These are phyloP conservation scores for Biscogniauxia marginata DNA, from an alignment of 2,329 filamentous ascomycete species.

Conservation along the genomic window DNA sequence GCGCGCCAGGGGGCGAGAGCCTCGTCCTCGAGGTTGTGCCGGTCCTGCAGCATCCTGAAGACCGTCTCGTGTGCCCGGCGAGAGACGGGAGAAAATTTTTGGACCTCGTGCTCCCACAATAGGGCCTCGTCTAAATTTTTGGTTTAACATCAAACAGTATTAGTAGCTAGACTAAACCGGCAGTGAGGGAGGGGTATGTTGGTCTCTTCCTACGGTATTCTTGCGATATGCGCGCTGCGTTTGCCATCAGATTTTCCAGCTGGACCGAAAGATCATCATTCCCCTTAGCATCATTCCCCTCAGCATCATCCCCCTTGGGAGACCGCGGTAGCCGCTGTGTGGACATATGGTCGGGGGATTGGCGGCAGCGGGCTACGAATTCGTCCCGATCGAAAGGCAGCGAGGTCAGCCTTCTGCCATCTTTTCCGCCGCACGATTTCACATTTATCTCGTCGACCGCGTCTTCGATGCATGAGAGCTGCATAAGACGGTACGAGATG, in stretches of 20 bases:
- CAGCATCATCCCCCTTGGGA: not conserved
- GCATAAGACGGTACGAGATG: slow-evolving; percentile 12
- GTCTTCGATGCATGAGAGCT: slow-evolving; percentile 15
- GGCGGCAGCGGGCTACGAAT: slow-evolving; percentile 15
- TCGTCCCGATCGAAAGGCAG: slow-evolving; percentile 18
- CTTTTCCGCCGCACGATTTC: not conserved
- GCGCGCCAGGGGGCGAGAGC: slow-evolving; percentile 18
- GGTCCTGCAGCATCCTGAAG: slow-evolving; percentile 4
- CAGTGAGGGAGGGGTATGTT: not conserved
- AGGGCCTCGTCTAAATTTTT: slow-evolving; percentile 4
- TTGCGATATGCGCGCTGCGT: not conserved
- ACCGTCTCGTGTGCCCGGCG: slow-evolving; percentile 8
- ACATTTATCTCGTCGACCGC: slow-evolving; percentile 15
- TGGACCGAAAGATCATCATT: slow-evolving; percentile 7
- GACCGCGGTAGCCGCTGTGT: not conserved
- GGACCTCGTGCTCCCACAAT: slow-evolving; percentile 1
- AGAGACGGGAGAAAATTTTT: slow-evolving; percentile 12
- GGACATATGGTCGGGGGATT: not conserved
- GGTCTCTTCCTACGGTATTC: slow-evolving; percentile 20
- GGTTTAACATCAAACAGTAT: not conserved
- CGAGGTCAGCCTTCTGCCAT: slow-evolving; percentile 5
- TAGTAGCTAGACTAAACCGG: too few species aligned
- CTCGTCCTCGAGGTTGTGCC: slow-evolving; percentile 10
- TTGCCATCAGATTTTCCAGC: slow-evolving; percentile 15
- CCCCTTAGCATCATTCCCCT: not conserved